A percentile compares a stretch with the other conserved stretches of the same genome.
These are phyloP conservation scores for Rhamnella rubrinervis DNA, from an alignment of 331 rosid genomes.

Conservation along the genomic window DNA sequence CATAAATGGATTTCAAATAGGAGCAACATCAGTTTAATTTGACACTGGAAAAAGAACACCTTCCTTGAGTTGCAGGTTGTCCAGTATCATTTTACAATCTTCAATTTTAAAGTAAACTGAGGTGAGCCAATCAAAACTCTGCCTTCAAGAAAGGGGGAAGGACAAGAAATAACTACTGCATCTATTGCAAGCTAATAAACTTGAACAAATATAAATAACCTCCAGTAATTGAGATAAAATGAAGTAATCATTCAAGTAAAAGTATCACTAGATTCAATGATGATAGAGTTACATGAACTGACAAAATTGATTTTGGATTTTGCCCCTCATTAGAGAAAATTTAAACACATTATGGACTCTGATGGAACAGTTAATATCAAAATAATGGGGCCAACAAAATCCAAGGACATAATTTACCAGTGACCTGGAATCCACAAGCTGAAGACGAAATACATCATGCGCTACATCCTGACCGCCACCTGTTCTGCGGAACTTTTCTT, in stretches of 20 bases:
- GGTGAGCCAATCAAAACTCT: neutral
- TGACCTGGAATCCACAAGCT: constrained; percentile 14
- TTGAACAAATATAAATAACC: neutral
- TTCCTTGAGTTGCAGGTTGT: no score
- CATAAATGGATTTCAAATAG: no score
- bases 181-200: constrained; percentile 7
- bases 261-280: constrained; percentile 14
- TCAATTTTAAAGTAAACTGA: no score
- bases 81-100: no score
- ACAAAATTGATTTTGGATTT: constrained; percentile 41
- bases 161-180: neutral
- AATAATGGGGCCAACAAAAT: constrained; percentile 21
- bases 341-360: constrained; percentile 1
- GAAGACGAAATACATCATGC: constrained; percentile 18
- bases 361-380: constrained; percentile 1
- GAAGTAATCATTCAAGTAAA: constrained; percentile 1
- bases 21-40: no score
- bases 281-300: constrained; percentile 22
- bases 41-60: no score
- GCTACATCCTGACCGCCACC: constrained; percentile 53
- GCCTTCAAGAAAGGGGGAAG: neutral
- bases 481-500: constrained; percentile 67
- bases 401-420: constrained; percentile 24
- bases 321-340: neutral
- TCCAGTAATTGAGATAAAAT: neutral